These are phyloP conservation scores for Hypoxylon sp. DNA, from an alignment of 2,329 filamentous ascomycete genomes.

Conservation along the genomic window DNA sequence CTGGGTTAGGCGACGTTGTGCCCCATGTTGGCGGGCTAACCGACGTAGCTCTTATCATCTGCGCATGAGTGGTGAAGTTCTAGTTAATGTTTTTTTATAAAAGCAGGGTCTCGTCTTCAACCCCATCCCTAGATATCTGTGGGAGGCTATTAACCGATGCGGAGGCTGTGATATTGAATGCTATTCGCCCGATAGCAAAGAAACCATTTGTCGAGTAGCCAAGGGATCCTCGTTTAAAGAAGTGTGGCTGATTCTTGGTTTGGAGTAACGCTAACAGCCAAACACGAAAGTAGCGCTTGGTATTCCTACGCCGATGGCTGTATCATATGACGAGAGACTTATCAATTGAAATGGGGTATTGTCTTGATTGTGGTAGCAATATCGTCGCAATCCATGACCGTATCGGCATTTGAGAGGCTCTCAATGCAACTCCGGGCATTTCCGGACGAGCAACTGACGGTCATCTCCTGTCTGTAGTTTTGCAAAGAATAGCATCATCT, in stretches of 20 bases:
- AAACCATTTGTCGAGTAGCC: constrained; percentile 20
- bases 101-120: constrained; percentile 20
- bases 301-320: constrained; percentile 23
- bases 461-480: constrained; percentile 26
- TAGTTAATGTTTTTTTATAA: constrained; percentile 17
- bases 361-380: constrained; percentile 39
- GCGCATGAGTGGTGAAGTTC: constrained; percentile 9
- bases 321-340: constrained; percentile 42
- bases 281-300: constrained; percentile 33
- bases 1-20: constrained; percentile 29
- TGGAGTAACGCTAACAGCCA: constrained; percentile 38
- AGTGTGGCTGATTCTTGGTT: constrained; percentile 38
- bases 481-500: constrained; percentile 6
- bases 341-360: constrained; percentile 32
- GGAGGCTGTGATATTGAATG: constrained; percentile 34
- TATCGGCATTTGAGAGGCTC: constrained; percentile 21
- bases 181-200: constrained; percentile 35
- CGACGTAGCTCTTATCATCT: constrained; percentile 15
- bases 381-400: constrained; percentile 27
- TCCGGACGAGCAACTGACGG: constrained; percentile 27
- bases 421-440: constrained; percentile 30
- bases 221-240: constrained; percentile 28
- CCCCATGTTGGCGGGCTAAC: constrained; percentile 14
- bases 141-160: constrained; percentile 15
- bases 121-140: constrained; percentile 19